Evolutionary conservation across 306 rosid genomes (phyloP), one percentile per base, ranked within the genome.

Genomic region (Pueraria montana): DNA sequence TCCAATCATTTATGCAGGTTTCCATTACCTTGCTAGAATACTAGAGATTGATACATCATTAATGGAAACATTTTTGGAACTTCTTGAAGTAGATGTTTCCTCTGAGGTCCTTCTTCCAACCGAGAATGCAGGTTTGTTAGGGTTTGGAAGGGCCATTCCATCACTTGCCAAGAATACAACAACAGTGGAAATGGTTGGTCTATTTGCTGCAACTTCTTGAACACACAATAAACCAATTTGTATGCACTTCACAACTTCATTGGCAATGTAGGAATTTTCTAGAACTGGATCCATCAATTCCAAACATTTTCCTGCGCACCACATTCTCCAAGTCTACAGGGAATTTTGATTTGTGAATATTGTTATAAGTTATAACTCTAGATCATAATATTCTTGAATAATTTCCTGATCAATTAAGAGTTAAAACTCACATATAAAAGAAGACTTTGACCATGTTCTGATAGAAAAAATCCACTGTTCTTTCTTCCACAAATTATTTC

Each of bases 171-270:
- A 36, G 48, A 72, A 73, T 5, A 66, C 82, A 4, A 86, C 84
- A 42, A 89, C 66, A n/a, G 45, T 17, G 5, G 90, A 82, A 86
- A 85, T 89, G 4, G 87, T 81, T 58, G 91, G 92, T 23, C 88
- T 83, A 11, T 83, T 64, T 17, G 23, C 76, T 32, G 89, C 89
- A 38, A 53, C 90, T 58, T 86, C 81, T 43, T 89, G 87, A 11
- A 85, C 87, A 48, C 90, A 87, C 72, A 89, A 40, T 20, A 89
- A 78, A 52, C 86, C 87, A 45, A 89, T 82, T 0, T 85, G 85
- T 58, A 87, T 78, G 66, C 87, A 83, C 61, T 59, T 83, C 43
- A 36, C 12, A 36, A 82, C 84, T 49, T 87, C 87, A 9, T 3
- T 64, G 3, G 6, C 17, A 8, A 11, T 40, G 78, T 38, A 58